Conservation (phyloP, 495 filamentous ascomycete genomes). For the Talaromyces proteolyticus region DNA sequence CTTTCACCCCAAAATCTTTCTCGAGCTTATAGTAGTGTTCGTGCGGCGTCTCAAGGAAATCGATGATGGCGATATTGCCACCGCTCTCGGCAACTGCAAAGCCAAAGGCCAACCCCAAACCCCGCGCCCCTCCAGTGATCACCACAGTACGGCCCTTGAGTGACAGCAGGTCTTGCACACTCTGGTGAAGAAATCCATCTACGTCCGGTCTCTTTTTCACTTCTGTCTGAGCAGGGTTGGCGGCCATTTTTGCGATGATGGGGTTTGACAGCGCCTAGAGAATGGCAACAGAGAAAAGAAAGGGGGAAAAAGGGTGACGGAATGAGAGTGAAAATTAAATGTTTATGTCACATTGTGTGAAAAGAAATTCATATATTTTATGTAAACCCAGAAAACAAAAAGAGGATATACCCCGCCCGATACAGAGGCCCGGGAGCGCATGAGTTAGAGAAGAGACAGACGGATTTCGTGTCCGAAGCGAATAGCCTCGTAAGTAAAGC, state of each 20-base stretch:
- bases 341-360: too few relatives aligned
- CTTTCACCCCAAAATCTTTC: constrained; percentile 12
- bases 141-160: constrained; percentile 6
- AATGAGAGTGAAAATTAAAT: too few relatives aligned
- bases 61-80: constrained; percentile 6
- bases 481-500: too few relatives aligned
- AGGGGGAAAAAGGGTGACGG: too few relatives aligned
- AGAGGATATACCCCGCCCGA: too few relatives aligned
- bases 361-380: too few relatives aligned
- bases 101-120: constrained; percentile 7
- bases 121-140: constrained; percentile 5
- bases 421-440: background rate
- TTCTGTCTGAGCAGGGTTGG: background rate
- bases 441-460: background rate
- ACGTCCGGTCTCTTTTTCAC: background rate
- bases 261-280: too few relatives aligned
- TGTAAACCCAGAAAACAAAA: too few relatives aligned
- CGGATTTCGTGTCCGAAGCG: background rate
- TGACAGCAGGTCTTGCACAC: background rate
- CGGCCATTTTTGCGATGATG: background rate
- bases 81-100: constrained; percentile 4
- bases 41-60: constrained; percentile 9
- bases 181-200: background rate
- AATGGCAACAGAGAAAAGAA: too few relatives aligned
- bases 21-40: constrained; percentile 11